These are phyloP conservation scores for Lasiodiplodia sp. DNA, from an alignment of 2,329 filamentous ascomycete species.

Conservation along the genomic window DNA sequence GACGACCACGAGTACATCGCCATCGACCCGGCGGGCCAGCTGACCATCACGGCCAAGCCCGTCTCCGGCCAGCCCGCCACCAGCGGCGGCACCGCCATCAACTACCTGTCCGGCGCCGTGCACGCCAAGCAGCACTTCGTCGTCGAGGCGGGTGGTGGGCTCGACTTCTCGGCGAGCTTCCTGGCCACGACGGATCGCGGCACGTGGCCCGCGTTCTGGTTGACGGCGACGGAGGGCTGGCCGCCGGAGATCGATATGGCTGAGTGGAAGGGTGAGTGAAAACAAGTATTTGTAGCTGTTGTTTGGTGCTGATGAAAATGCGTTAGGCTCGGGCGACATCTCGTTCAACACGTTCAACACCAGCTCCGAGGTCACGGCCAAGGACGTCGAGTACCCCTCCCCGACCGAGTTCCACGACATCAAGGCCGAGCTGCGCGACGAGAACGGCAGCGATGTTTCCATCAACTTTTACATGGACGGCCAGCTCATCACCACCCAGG, in stretches of 20 bases:
- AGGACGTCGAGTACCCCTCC: slow-evolving; percentile 58
- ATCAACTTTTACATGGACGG: slow-evolving; percentile 64
- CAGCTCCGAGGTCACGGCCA: slow-evolving; percentile 54
- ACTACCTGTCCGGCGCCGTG: slow-evolving; percentile 61
- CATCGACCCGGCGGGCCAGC: slow-evolving; percentile 47
- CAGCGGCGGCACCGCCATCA: slow-evolving; percentile 49
- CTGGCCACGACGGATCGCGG: slow-evolving; percentile 50
- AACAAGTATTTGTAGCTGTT: background rate
- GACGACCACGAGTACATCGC: slow-evolving; percentile 52
- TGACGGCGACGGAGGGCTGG: slow-evolving; percentile 63
- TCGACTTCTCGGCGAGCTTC: slow-evolving; percentile 51
- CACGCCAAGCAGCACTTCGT: slow-evolving; percentile 54
- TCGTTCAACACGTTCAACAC: slow-evolving; percentile 65
- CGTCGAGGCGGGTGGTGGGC: slow-evolving; percentile 47
- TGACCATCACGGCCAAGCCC: slow-evolving; percentile 58
- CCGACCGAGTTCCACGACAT: slow-evolving; percentile 60
- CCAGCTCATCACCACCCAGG: slow-evolving; percentile 57
- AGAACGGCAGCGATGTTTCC: slow-evolving; percentile 60
- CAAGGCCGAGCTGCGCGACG: slow-evolving; percentile 59
- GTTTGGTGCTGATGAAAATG: background rate
- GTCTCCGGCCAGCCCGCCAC: slow-evolving; percentile 51
- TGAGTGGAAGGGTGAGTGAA: slow-evolving; percentile 63
- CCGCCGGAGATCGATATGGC: slow-evolving; percentile 68
- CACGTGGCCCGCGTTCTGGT: slow-evolving; percentile 68
- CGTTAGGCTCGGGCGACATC: slow-evolving; percentile 54